Evolutionary conservation across 2,329 filamentous ascomycete genomes (phyloP).

Genomic region (Spiromastix sp.): DNA sequence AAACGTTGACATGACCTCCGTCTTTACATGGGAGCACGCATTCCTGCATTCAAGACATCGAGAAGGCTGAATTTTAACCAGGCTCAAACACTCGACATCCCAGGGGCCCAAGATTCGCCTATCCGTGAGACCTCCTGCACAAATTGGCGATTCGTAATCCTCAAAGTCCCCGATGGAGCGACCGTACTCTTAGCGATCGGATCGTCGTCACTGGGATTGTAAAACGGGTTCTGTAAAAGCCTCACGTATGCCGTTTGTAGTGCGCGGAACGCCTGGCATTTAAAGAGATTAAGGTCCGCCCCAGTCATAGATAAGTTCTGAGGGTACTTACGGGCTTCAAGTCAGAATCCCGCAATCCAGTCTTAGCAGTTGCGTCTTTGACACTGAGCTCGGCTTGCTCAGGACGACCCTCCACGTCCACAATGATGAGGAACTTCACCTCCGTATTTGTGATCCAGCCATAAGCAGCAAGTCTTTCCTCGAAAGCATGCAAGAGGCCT

Average conservation of each 20-base stretch:
- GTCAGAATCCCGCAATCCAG: constrained; percentile 75
- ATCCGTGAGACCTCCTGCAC: constrained; percentile 73
- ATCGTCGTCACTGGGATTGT: constrained; percentile 69
- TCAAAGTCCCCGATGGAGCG: constrained; percentile 39
- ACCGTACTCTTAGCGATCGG: constrained; percentile 43
- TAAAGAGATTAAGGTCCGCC: too few relatives aligned
- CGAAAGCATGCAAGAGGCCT: constrained; percentile 82
- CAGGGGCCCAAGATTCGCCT: constrained; percentile 74
- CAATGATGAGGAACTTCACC: constrained; percentile 77
- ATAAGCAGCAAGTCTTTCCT: constrained; percentile 87
- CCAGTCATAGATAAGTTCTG: constrained; percentile 1
- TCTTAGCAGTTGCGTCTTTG: constrained; percentile 30
- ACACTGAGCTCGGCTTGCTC: constrained; percentile 12
- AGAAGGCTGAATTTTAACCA: too few relatives aligned
- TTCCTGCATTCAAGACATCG: too few relatives aligned
- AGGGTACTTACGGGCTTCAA: constrained; percentile 58
- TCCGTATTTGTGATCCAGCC: constrained; percentile 96
- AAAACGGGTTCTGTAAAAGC: constrained; percentile 89
- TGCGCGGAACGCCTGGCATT: constrained; percentile 65
- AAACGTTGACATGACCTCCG: too few relatives aligned
- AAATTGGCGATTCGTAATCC: constrained; percentile 75
- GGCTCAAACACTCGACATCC: constrained; percentile 49
- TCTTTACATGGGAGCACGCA: too few relatives aligned
- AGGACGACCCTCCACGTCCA: constrained; percentile 75
- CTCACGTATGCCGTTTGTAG: constrained; percentile 87